Base-by-base conservation (phyloP, 768 basidiomycete species). In the Trametes meyenii region DNA sequence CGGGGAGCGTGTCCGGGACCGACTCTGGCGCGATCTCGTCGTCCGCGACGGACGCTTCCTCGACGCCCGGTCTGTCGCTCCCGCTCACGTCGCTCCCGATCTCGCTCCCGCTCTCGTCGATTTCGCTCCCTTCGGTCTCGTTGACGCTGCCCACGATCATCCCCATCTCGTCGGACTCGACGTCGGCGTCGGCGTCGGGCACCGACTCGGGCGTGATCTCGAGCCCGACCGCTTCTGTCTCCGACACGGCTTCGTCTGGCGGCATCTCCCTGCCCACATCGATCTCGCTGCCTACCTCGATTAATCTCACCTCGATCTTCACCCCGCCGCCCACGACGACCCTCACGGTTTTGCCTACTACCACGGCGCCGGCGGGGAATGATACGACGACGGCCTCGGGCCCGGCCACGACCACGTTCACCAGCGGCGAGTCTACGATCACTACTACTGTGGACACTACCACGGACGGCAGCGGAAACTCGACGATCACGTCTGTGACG, bases 151-250 rank as follows among this genome's bases (percentile, higher is more conserved):
- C 29, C 29, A 33, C 29, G 29, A 33, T 33, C 8, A 33, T 62
- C 50, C 24, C 73, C 72, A 74, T 51, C 73, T 74, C 55, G 12
- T 12, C 11, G 7, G 19, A 19, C 3, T 11, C 39, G 5, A 8
- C 29, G 29, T 33, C 29, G 29, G 3, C 29, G 29, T 59, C 58
- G 43, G 24, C 26, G 43, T 16, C 23, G 24, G 19, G 19, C 19
- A 48, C 21, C 46, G 46, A 23, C 21, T 24, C 46, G 46, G n/a
- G 13, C 19, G 43, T 48, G 0, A 16, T 21, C 23, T 48, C 60
- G 44, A 36, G 23, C 11, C 3, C 40, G 14, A 42, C 40, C 13
- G 3, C 40, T 4, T 42, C 40, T n/a, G 40, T 3, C 40, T 42
- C 40, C 40, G 40, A 42, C 13, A 14, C 40, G 40, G 13, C 40